These are phyloP conservation scores for Talaromyces proteolyticus DNA, from an alignment of 495 filamentous ascomycete genomes.

Conservation along the genomic window DNA sequence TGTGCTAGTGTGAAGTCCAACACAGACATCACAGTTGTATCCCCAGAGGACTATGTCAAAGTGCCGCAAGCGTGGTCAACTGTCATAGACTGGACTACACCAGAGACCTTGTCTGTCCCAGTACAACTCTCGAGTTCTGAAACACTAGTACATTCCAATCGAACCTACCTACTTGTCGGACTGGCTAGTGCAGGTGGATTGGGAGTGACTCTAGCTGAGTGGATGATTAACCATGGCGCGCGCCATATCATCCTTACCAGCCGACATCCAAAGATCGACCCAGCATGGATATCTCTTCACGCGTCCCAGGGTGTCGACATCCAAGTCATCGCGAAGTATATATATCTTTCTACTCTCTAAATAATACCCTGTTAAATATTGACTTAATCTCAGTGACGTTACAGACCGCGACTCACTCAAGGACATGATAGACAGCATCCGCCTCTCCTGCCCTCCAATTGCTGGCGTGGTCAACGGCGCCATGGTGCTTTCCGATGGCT, in stretches of 20 bases:
- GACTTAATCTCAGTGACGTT: not conserved
- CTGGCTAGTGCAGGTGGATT: slow-evolving; percentile 52
- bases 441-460: too few relatives aligned
- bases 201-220: slow-evolving; percentile 51
- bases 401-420: slow-evolving; percentile 5
- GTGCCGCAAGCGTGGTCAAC: too few relatives aligned
- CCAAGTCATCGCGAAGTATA: slow-evolving; percentile 13
- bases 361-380: too few relatives aligned
- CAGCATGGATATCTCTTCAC: slow-evolving; percentile 38
- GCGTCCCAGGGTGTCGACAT: slow-evolving; percentile 12
- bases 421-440: too few relatives aligned
- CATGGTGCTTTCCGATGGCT: slow-evolving; percentile 17
- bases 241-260: slow-evolving; percentile 49
- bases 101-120: too few relatives aligned
- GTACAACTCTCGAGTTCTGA: too few relatives aligned
- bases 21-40: too few relatives aligned
- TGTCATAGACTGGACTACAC: too few relatives aligned
- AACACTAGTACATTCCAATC: too few relatives aligned
- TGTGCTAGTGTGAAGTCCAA: too few relatives aligned
- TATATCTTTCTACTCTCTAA: not conserved
- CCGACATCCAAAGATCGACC: slow-evolving; percentile 44
- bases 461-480: slow-evolving; percentile 17
- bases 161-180: slow-evolving; percentile 55
- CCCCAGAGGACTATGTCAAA: too few relatives aligned
- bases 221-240: slow-evolving; percentile 51